Base-by-base conservation (phyloP, 106 monocot genomes). In the Platanthera zijinensis region DNA sequence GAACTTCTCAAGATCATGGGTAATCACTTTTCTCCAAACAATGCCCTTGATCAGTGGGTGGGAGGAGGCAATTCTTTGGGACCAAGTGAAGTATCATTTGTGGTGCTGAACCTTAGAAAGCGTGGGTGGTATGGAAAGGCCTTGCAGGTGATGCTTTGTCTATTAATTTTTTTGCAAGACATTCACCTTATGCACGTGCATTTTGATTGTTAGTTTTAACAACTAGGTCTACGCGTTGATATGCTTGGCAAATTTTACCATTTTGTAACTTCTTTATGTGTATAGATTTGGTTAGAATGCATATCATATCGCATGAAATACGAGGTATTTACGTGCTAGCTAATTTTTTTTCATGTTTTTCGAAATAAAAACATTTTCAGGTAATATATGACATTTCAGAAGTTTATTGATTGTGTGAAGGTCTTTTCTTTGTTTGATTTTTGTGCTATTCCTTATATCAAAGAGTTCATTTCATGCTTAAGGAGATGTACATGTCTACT, bases 31-130 rank as follows among this genome's bases (percentile, higher is more conserved):
- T 56, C 79, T 71, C 52, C 88, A 9, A 78, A 50, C 59, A 51
- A 48, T 50, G 76, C 70, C 59, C 84, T 91, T 71, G 84, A 91
- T 15, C 80, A 94, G 45, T 94, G 84, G 86, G 64, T 87, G 10
- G 72, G 74, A 78, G 83, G 87, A 72, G 90, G 94, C 14, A 87
- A 91, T 62, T 12, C 84, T 51, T 52, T 91, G 51, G 90, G 81
- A 51, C 71, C 78, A 51, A 50, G 48, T 62, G 89, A 89, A 51
- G 61, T 89, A 45, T 70, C 46, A 25, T 6, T 39, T 47, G 74
- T 62, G 46, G 21, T 92, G 30, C 54, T 85, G 28, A 59, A 54
- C 54, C 91, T 94, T 66, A 79, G 94, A 15, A 94, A 71, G 76
- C 51, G 82, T 17, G 57, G 72, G 45, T 52, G 82, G 50, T 94